Base-by-base conservation (phyloP, 1,139 yeast species). In the Scheffersomyces segobiensis region DNA sequence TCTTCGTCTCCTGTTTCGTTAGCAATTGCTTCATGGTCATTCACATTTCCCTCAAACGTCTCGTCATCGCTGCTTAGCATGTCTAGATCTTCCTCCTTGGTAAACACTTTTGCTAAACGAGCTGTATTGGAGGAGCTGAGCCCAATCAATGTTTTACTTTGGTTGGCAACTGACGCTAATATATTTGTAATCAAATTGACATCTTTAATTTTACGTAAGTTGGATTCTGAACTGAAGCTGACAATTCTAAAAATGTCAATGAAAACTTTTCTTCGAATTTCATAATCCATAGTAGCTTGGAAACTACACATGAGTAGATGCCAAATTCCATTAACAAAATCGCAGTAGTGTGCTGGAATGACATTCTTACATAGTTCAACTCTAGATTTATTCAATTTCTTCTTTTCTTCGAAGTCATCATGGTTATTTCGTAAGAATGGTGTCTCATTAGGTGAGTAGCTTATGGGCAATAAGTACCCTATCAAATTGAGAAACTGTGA, bases 251-350 rank as follows among this genome's bases (percentile, higher is more conserved):
- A 74, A 22, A 92, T 68, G 24, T 86, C 80, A 7, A 87, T 75
- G 49, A 91, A 74, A 1, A 86, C 86, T 56, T 83, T 80, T 57
- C 87, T 81, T 58, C 97, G 83, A 19, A 91, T 79, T 24, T 84
- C 84, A 59, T 80, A 82, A 62, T 91, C 93, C 70, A 91, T 89
- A 0, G 96, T 83, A 2, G 96, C 88, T 52, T 90, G 87, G 68
- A 89, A 93, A 19, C 93, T 81, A 59, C 86, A 87, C 46, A 90
- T 74, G 55, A 93, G 71, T n/a, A 91, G 68, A 0, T 88, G 84
- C 70, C 89, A 82, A 2, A 88, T 69, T 6, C 81, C 79, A 53
- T 75, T 75, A 3, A 86, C 78, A 69, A 90, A 87, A 6, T 59
- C 65, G 65, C 67, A 69, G 60, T 73, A 78, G 0, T 77, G 75